phyloP scores from a whole-genome alignment of 352 stramenopile species.

The Peronospora farinosa region DNA sequence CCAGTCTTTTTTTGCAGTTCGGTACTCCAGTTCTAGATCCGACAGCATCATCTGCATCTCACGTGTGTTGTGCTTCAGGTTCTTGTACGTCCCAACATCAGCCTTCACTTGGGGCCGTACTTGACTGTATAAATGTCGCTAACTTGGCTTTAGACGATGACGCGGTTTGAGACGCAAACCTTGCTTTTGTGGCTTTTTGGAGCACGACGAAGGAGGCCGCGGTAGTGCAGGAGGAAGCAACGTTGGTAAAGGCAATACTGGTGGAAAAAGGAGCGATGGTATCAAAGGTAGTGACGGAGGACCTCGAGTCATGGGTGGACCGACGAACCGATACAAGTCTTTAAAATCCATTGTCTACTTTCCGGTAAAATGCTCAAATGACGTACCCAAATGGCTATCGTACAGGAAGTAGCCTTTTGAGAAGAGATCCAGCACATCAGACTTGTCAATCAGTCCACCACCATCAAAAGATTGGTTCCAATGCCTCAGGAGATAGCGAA shows the following conservation, averaged over 20 bases:
- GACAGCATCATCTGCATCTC: constrained; percentile 21
- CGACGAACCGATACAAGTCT: constrained; percentile 26
- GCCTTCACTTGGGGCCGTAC: constrained; percentile 4
- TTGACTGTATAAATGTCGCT: constrained; percentile 15
- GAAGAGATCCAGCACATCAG: constrained; percentile 2
- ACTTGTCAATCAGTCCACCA: constrained; percentile 8
- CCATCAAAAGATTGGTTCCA: constrained; percentile 6
- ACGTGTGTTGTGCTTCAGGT: constrained; percentile 2
- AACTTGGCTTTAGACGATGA: constrained; percentile 16
- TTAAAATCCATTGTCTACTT: constrained; percentile 24
- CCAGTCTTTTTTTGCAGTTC: constrained; percentile 10
- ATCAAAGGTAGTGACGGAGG: constrained; percentile 16
- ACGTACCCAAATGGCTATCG: neutral
- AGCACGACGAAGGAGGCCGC: constrained; percentile 6
- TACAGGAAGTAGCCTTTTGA: neutral
- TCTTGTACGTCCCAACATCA: constrained; percentile 1
- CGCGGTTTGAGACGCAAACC: constrained; percentile 14
- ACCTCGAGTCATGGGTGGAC: constrained; percentile 27
- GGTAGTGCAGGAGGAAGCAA: constrained; percentile 19
- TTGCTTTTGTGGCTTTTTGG: constrained; percentile 18
- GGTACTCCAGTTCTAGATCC: constrained; percentile 20
- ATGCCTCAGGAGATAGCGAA: constrained; percentile 2
- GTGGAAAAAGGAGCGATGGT: constrained; percentile 8
- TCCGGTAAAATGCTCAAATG: constrained; percentile 19
- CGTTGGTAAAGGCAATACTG: neutral